These are phyloP conservation scores for Skeletonema grethae DNA, from an alignment of 108 stramenopile genomes.

Conservation along the genomic window DNA sequence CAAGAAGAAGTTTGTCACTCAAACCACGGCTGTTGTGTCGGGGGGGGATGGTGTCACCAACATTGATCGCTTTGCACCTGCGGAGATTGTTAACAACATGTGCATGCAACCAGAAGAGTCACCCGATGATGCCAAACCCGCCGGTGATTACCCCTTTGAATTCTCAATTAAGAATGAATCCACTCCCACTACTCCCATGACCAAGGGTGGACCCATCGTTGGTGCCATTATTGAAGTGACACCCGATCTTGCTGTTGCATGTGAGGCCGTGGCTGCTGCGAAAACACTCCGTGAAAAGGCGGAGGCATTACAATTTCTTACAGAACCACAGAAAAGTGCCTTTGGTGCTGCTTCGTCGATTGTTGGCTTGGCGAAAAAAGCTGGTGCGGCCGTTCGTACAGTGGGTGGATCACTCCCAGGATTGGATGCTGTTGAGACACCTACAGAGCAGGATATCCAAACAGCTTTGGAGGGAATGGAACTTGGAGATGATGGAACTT, in stretches of 20 bases:
- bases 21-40: slow-evolving; percentile 77
- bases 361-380: slow-evolving; percentile 56
- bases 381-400: slow-evolving; percentile 70
- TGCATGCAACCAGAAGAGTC: slow-evolving; percentile 58
- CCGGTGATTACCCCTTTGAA: slow-evolving; percentile 52
- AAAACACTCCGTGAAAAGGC: slow-evolving; percentile 72
- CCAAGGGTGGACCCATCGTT: slow-evolving; percentile 71
- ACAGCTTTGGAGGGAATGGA: slow-evolving; percentile 78
- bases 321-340: slow-evolving; percentile 61
- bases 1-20: slow-evolving; percentile 78
- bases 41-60: slow-evolving; percentile 69
- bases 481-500: slow-evolving; percentile 64
- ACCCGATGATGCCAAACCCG: slow-evolving; percentile 14
- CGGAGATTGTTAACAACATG: slow-evolving; percentile 65
- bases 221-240: slow-evolving; percentile 81
- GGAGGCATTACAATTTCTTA: slow-evolving; percentile 79
- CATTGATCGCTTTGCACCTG: slow-evolving; percentile 60
- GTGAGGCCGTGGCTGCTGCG: slow-evolving; percentile 60
- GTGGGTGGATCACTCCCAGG: slow-evolving; percentile 78
- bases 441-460: slow-evolving; percentile 67
- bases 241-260: slow-evolving; percentile 67
- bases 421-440: slow-evolving; percentile 53
- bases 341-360: slow-evolving; percentile 72
- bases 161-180: slow-evolving; percentile 61
- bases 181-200: slow-evolving; percentile 30